Evolutionary conservation across 345 rosid species (phyloP), one percentile per base, ranked within the genome.

Genomic region (Melaleuca alternifolia): DNA sequence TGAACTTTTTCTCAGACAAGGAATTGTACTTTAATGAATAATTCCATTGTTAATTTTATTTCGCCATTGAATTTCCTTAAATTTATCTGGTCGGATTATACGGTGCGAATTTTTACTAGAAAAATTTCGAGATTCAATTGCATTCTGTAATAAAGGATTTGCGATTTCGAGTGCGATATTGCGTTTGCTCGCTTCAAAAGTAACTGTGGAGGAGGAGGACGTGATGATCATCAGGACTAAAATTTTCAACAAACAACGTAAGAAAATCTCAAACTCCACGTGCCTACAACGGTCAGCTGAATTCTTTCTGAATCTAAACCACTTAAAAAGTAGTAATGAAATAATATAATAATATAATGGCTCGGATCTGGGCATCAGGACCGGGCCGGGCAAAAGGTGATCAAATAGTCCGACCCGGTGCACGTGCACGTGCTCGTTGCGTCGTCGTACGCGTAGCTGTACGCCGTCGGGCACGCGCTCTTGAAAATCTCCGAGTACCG

Each of bases 381-480:
- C 10, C 85, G 85, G 84, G 86, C 86, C 28, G 97, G 93, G 57
- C 98, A 97, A 88, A 96, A 95, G 3, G 97, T 95, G 89, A 97
- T 97, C 91, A 93, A 37, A 83, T 96, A 97, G 79, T 93, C 92
- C 23, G 98, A 86, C 16, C 98, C 95, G 15, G 97, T 75, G 33
- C 99, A 97, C 76, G 98, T 96, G 87, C 93, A 88, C 11, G 98
- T 97, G 76, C 98, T 97, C 0, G 97, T 87, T 0, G 96, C 97
- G 77, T 96, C 99, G 84, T 97, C 99, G 53, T 96, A 97, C 6
- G 99, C 98, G 44, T 97, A 97, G 50, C 98, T 97, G 24, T 97
- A 97, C 13, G 99, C 99, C 14, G 94, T 89, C 14, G 98, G 98
- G 83, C 99, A 96, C 48, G 98, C 98, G 20, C 85, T 89, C 91